Evolutionary conservation across 2,329 filamentous ascomycete genomes (phyloP).

Genomic region (Fusarium siculi): DNA sequence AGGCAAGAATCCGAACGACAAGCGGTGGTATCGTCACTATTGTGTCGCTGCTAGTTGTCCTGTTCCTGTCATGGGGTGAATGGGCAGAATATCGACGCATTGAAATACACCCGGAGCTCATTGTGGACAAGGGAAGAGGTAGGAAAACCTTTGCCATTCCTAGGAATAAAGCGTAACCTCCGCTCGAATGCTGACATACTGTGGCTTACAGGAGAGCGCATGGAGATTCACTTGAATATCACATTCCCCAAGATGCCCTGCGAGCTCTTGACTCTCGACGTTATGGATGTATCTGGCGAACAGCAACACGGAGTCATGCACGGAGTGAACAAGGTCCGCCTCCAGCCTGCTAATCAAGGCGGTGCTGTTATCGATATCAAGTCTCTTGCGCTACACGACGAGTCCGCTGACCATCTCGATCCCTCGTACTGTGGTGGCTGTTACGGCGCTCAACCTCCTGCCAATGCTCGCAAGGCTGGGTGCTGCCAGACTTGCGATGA

Average conservation of each 20-base stretch:
- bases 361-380: constrained; percentile 78
- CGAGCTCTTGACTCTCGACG: constrained; percentile 94
- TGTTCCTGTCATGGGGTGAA: constrained; percentile 93
- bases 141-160: constrained; percentile 27
- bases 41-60: constrained; percentile 84
- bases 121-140: constrained; percentile 98
- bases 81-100: constrained; percentile 93
- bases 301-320: constrained; percentile 95
- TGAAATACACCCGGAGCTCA: constrained; percentile 87
- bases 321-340: constrained; percentile 89
- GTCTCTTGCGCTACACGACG: constrained; percentile 72
- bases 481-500: constrained; percentile 99
- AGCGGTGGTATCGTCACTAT: constrained; percentile 97
- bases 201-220: constrained; percentile 78
- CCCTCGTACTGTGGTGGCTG: constrained; percentile 94
- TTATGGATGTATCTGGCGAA: constrained; percentile 99
- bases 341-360: constrained; percentile 77
- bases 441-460: constrained; percentile 83
- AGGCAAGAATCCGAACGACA: constrained; percentile 94
- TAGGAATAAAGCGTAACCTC: neutral
- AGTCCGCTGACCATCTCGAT: constrained; percentile 80
- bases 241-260: constrained; percentile 95
- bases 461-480: constrained; percentile 78
- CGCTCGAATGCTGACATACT: constrained; percentile 36
- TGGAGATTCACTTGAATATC: constrained; percentile 99